phyloP scores from a whole-genome alignment of 2,329 filamentous ascomycete species.

The Alternaria sp. region DNA sequence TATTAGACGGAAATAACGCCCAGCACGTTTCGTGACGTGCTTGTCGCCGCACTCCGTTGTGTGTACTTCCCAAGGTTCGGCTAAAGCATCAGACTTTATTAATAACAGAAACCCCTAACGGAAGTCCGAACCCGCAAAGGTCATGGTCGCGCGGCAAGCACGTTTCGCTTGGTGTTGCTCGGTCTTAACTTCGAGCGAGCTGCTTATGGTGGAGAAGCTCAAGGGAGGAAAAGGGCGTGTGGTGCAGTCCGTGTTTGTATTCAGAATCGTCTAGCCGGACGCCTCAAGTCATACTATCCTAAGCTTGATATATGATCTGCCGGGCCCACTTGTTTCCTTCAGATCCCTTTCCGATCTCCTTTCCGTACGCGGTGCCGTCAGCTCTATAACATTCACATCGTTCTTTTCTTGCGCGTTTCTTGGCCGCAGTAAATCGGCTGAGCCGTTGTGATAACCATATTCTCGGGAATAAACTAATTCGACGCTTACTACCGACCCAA shows the following conservation, averaged over 20 bases:
- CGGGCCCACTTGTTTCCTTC: background rate
- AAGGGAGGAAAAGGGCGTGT: background rate
- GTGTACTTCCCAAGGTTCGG: constrained; percentile 7
- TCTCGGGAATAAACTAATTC: background rate
- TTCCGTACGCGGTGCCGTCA: background rate
- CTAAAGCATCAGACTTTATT: constrained; percentile 4
- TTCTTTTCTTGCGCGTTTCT: background rate
- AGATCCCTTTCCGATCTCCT: background rate
- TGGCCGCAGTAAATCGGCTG: background rate
- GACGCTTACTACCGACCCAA: background rate
- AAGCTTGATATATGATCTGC: background rate
- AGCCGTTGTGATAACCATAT: background rate
- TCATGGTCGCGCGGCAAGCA: background rate
- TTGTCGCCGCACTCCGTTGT: constrained; percentile 7
- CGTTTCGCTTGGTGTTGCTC: background rate
- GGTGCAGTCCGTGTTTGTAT: background rate
- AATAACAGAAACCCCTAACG: constrained; percentile 1
- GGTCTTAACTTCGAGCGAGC: background rate
- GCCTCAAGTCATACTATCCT: background rate
- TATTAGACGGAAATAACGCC: constrained; percentile 11
- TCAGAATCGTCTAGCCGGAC: background rate
- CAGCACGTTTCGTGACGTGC: constrained; percentile 19
- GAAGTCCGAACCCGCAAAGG: background rate
- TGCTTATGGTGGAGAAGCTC: background rate
- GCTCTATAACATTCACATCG: background rate